phyloP scores from a whole-genome alignment of 257 asterid species.

The Gentiana straminea region DNA sequence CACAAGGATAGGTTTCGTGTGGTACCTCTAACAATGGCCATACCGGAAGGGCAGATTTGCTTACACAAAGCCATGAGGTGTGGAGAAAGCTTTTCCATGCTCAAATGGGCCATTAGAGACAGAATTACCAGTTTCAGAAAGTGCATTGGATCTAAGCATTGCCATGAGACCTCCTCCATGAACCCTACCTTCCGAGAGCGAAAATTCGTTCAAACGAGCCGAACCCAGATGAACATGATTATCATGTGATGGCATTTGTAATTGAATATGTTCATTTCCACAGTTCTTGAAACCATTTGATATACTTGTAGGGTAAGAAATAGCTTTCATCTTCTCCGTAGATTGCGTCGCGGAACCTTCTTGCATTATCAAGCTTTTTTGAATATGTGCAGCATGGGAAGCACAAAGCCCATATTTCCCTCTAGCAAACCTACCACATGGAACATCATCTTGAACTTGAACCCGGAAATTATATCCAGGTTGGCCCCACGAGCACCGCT shows the following conservation, averaged over 20 bases:
- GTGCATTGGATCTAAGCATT: slow-evolving; percentile 21
- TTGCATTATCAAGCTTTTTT: slow-evolving; percentile 11
- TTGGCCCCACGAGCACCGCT: slow-evolving; percentile 48
- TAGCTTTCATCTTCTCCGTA: slow-evolving; percentile 4
- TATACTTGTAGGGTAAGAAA: slow-evolving; percentile 12
- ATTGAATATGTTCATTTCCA: slow-evolving; percentile 5
- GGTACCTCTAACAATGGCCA: not conserved
- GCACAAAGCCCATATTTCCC: slow-evolving; percentile 51
- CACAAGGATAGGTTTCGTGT: not conserved
- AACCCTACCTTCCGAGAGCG: slow-evolving; percentile 66
- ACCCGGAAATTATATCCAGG: slow-evolving; percentile 21
- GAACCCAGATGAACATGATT: not conserved
- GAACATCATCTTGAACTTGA: slow-evolving; percentile 10
- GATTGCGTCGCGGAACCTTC: slow-evolving; percentile 12
- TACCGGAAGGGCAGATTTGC: not conserved
- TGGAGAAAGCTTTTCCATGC: slow-evolving; percentile 6
- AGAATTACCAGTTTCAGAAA: slow-evolving; percentile 4
- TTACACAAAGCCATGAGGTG: slow-evolving; percentile 19
- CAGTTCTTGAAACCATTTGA: slow-evolving; percentile 15
- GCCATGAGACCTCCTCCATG: slow-evolving; percentile 69
- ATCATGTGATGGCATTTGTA: slow-evolving; percentile 4
- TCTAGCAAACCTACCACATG: slow-evolving; percentile 52
- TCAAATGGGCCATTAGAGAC: slow-evolving; percentile 7
- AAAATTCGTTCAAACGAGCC: slow-evolving; percentile 9
- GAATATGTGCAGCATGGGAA: slow-evolving; percentile 27